Evolutionary conservation across 306 rosid species (phyloP).

Genomic region (Delonix regia): DNA sequence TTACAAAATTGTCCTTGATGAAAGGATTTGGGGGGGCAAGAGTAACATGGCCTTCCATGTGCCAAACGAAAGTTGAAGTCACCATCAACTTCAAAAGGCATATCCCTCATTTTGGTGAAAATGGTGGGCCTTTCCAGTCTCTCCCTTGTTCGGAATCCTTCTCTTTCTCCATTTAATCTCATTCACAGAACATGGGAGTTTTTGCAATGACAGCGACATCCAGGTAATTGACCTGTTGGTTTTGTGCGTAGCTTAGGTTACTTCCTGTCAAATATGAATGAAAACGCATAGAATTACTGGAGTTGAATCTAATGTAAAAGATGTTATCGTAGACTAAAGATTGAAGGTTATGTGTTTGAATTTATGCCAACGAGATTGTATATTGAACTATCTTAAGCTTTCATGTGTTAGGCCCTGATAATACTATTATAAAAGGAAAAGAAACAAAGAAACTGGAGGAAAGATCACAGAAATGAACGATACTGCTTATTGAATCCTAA

Average conservation of each 20-base stretch:
- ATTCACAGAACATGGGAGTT: constrained; percentile 71
- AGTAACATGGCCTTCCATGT: constrained; percentile 98
- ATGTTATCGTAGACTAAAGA: background rate
- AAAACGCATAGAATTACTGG: background rate
- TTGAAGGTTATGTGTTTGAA: background rate
- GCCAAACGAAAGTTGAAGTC: constrained; percentile 64
- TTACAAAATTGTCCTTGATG: background rate
- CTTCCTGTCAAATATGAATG: background rate
- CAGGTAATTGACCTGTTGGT: constrained; percentile 14
- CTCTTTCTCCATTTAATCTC: constrained; percentile 55
- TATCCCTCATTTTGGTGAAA: constrained; percentile 44
- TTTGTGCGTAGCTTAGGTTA: constrained; percentile 21
- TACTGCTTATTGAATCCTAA: background rate
- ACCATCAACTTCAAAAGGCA: constrained; percentile 52
- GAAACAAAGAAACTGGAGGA: constrained; percentile 3
- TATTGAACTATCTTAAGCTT: background rate
- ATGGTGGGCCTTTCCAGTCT: constrained; percentile 65
- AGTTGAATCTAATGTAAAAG: background rate
- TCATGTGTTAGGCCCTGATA: constrained; percentile 19
- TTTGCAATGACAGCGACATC: constrained; percentile 40
- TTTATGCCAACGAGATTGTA: constrained; percentile 21
- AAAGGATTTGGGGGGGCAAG: constrained; percentile 61
- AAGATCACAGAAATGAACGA: constrained; percentile 15
- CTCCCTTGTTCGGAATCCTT: constrained; percentile 32
- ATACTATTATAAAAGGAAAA: background rate